Evolutionary conservation across 1,139 yeast species (phyloP).

Genomic region (Meyerozyma guilliermondii): DNA sequence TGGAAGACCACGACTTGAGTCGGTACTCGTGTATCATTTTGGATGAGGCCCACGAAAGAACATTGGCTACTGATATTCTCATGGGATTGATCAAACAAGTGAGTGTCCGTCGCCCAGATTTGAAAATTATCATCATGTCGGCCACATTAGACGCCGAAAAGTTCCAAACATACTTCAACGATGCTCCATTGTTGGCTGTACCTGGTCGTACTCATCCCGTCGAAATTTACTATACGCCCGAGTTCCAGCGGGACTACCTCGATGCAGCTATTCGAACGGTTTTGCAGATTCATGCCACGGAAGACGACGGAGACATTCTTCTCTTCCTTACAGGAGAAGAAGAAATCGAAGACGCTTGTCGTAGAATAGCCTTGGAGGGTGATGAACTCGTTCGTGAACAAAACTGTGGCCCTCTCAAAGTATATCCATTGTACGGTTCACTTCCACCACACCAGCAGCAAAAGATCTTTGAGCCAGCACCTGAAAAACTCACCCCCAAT

Average conservation of each 20-base stretch:
- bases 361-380: constrained; percentile 80
- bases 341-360: constrained; percentile 95
- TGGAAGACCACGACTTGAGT: constrained; percentile 84
- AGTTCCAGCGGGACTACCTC: constrained; percentile 88
- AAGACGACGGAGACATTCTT: constrained; percentile 87
- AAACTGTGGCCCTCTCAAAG: constrained; percentile 81
- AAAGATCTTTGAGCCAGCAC: constrained; percentile 88
- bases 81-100: constrained; percentile 93
- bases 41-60: constrained; percentile 98
- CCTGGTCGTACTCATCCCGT: constrained; percentile 99
- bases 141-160: constrained; percentile 97
- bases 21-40: constrained; percentile 86
- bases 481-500: constrained; percentile 51
- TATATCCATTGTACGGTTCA: constrained; percentile 93
- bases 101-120: constrained; percentile 72
- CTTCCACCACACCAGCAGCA: constrained; percentile 95
- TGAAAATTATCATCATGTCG: constrained; percentile 92
- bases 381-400: constrained; percentile 87
- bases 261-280: constrained; percentile 95
- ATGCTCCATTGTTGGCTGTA: constrained; percentile 91
- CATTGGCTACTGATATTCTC: constrained; percentile 91
- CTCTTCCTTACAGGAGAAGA: constrained; percentile 95
- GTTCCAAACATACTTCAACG: constrained; percentile 82
- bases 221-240: constrained; percentile 94
- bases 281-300: constrained; percentile 93